Evolutionary conservation across 1,284 basidiomycete genomes (phyloP).

Genomic region (Phellinidium pouzarii): DNA sequence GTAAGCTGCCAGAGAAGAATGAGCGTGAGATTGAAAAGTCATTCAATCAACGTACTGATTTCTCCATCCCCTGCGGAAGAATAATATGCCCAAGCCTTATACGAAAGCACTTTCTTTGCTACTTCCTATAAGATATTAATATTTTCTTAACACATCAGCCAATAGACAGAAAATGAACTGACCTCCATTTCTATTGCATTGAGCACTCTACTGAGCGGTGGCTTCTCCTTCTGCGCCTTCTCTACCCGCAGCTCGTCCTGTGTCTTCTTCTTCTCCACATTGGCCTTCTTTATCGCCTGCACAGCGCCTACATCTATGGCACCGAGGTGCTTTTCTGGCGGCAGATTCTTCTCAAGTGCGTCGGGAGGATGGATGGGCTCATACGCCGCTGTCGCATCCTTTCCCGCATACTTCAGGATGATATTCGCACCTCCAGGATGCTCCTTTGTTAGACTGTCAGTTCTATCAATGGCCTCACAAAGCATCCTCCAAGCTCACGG

Average conservation of each 20-base stretch:
- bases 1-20: conserved; percentile 37
- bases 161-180: conserved; percentile 6
- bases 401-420: conserved; percentile 74
- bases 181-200: conserved; percentile 77
- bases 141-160: not conserved
- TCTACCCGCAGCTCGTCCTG: conserved; percentile 69
- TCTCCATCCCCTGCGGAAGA: conserved; percentile 79
- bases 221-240: conserved; percentile 50
- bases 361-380: conserved; percentile 70
- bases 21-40: conserved; percentile 13
- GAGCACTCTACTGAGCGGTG: conserved; percentile 61
- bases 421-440: conserved; percentile 80
- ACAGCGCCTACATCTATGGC: conserved; percentile 51
- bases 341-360: conserved; percentile 62
- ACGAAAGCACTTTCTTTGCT: conserved; percentile 59
- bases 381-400: conserved; percentile 69
- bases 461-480: not conserved
- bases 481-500: conserved; percentile 32
- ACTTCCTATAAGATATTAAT: conserved; percentile 35
- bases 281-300: conserved; percentile 33
- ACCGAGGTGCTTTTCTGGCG: conserved; percentile 65
- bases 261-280: conserved; percentile 43
- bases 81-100: conserved; percentile 78
- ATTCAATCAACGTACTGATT: conserved; percentile 45
- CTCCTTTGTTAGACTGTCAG: conserved; percentile 35